Conservation (phyloP, 768 basidiomycete genomes). For the Tephrocybe sp. region DNA sequence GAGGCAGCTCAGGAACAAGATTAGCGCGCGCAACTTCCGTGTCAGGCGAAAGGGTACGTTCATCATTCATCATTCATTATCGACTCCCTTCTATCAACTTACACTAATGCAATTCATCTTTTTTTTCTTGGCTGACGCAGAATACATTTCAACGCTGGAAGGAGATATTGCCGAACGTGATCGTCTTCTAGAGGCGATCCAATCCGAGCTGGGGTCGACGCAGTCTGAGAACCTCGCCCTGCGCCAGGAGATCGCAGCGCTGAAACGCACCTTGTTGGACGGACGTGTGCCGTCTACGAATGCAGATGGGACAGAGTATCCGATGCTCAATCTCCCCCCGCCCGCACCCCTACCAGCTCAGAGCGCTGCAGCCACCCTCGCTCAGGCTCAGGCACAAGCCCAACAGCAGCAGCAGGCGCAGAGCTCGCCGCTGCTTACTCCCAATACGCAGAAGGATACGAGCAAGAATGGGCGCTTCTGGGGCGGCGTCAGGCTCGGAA, state of each 20-base stretch:
- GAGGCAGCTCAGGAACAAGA: constrained; percentile 94
- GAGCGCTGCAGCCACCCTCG: constrained; percentile 35
- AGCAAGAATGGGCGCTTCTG: constrained; percentile 62
- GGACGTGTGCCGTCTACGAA: constrained; percentile 44
- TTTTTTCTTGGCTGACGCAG: constrained; percentile 34
- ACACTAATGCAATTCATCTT: too few species aligned
- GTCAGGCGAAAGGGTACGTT: constrained; percentile 82
- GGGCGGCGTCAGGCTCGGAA: constrained; percentile 58
- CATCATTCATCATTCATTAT: constrained; percentile 13
- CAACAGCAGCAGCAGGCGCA: constrained; percentile 13
- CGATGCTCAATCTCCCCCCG: constrained; percentile 44
- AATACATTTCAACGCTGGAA: constrained; percentile 94
- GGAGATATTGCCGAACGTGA: constrained; percentile 92
- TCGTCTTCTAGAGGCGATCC: constrained; percentile 82
- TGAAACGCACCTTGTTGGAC: constrained; percentile 74
- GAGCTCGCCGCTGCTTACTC: constrained; percentile 40
- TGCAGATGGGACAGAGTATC: constrained; percentile 16
- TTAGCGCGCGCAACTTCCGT: constrained; percentile 93
- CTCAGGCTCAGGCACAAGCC: constrained; percentile 13
- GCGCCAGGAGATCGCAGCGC: constrained; percentile 67
- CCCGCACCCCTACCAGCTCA: constrained; percentile 44
- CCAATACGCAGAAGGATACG: constrained; percentile 77
- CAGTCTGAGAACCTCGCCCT: constrained; percentile 83
- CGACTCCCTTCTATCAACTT: too few species aligned
- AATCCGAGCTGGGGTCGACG: constrained; percentile 75